Base-by-base conservation (phyloP, 495 filamentous ascomycete genomes). In the Trichoderma gamsii region DNA sequence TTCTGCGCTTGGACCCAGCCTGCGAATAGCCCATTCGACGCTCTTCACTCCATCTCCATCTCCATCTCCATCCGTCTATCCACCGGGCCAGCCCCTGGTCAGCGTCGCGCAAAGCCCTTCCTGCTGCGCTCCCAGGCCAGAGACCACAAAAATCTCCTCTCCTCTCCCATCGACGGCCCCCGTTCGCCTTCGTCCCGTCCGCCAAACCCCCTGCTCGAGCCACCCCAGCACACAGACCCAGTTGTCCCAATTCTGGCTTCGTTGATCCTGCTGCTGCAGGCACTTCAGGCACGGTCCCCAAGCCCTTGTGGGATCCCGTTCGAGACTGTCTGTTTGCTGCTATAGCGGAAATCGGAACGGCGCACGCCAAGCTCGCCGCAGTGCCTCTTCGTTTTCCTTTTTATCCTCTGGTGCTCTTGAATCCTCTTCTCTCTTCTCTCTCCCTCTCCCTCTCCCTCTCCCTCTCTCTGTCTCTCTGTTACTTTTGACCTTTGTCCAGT, bases 211-310 rank as follows among this genome's bases (percentile, higher is more conserved):
- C 56, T 61, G 56, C 56, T 32, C 56, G 9, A 32, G n/a, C 56
- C 56, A 27, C 56, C 56, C 56, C 56, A 61, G 56, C 56, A 15
- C 15, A n/a, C 44, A 49, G n/a, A n/a, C 44, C 44, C 44, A 16
- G 44, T 49, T n/a, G n/a, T 49, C 44, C 44, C 44, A 32, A 61
- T 61, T 61, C 56, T 18, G 27, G 56, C 1, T 25, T 61, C 56
- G 56, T 61, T 61, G 23, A 61, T 61, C 56, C 56, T 61, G 11
- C 56, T 61, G 56, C 56, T 61, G 56, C 56, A 61, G 56, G 56
- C 56, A 61, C 56, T 61, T 61, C 56, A 61, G 56, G 56, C 56
- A 61, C 56, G 56, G 56, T 32, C 56, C 27, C 56, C 12, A 61
- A 61, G 51, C 51, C 51, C 51, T 61, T 61, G 56, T 32, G 25